Percentiles rank a stretch among this genome's conserved stretches.
phyloP scores from a whole-genome alignment of 164 flowering plant genomes.

The Vitis labrusca region DNA sequence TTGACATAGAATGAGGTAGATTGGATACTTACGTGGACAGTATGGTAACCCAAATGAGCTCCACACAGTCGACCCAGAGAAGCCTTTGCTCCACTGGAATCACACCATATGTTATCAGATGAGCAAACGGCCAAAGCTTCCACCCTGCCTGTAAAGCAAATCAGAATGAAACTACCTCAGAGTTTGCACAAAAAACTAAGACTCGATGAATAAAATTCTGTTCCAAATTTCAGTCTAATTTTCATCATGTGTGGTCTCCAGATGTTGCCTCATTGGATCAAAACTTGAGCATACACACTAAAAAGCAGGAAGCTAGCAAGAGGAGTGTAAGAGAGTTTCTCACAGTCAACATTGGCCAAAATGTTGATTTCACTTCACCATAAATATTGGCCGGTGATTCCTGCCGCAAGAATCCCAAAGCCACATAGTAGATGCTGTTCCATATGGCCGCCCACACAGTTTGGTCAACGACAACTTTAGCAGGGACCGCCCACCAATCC shows the following conservation, averaged over 20 bases:
- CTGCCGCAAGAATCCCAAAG: constrained; percentile 67
- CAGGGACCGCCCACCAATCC: constrained; percentile 98
- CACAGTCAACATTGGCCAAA: constrained; percentile 91
- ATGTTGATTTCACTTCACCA: constrained; percentile 66
- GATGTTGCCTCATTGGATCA: too few relatives aligned
- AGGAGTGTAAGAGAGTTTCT: constrained; percentile 21
- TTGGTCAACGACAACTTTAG: constrained; percentile 88
- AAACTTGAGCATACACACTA: too few relatives aligned
- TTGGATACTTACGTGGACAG: constrained; percentile 76
- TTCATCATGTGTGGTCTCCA: too few relatives aligned
- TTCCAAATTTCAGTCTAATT: neutral
- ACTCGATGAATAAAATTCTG: neutral
- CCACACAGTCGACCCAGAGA: constrained; percentile 96
- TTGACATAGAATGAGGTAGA: neutral
- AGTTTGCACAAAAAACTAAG: neutral
- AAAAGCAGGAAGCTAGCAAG: neutral
- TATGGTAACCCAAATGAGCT: constrained; percentile 96
- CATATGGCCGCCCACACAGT: constrained; percentile 86
- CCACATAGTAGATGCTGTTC: constrained; percentile 81
- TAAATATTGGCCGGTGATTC: constrained; percentile 62
- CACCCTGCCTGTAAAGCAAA: constrained; percentile 83
- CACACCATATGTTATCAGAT: constrained; percentile 83
- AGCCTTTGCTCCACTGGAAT: constrained; percentile 95
- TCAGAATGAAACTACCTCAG: neutral
- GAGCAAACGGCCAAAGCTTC: constrained; percentile 99